Base-by-base conservation (phyloP, 2,329 filamentous ascomycete species). In the Cercospora nicotianae region DNA sequence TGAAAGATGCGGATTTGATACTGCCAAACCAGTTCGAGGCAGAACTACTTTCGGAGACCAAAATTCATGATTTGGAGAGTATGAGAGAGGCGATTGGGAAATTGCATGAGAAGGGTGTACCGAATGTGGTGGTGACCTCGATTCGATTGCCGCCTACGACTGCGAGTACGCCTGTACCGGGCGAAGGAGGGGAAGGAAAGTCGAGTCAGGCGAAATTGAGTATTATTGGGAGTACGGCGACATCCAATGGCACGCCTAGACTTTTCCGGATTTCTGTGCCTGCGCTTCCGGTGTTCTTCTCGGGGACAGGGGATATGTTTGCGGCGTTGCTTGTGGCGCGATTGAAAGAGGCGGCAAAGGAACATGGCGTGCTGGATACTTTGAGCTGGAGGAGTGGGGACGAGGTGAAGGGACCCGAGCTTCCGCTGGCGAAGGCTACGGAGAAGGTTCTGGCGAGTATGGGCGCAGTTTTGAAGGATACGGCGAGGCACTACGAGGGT, bases 261-360 rank as follows among this genome's bases (percentile, higher is more conserved):
- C 86, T 94, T 63, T 99, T 98, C 84, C 89, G 90, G 75, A 90
- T 98, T 75, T 88, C 91, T 65, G 92, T 97, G 66, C 93, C 94
- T 0, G 87, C 90, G 30, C 89, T 97, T 68, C 91, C 97, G 77
- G 92, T 93, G 81, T 97, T 95, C 84, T 99, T 98, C 81, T 93
- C 91, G 74, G 95, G 95, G 48, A 98, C 96, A 0, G 95, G 95
- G 58, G 95, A 99, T 82, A 97, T 99, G 94, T 98, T 99, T 77
- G 94, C 93, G 31, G 94, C 94, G 7, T 85, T 99, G 57, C 93
- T 93, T 77, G 89, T 97, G 1, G 92, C 92, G 48, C 89, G 94
- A 31, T 88, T 99, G 76, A 90, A 94, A 67, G 92, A 98, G 82
- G 93, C 92, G 28, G 90, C 92, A 1, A 80, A 83, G 63, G 81